Evolutionary conservation across 1,284 basidiomycete species (phyloP), one percentile per base, ranked within the genome.

Genomic region (Pseudomicrostroma phylloplanum): DNA sequence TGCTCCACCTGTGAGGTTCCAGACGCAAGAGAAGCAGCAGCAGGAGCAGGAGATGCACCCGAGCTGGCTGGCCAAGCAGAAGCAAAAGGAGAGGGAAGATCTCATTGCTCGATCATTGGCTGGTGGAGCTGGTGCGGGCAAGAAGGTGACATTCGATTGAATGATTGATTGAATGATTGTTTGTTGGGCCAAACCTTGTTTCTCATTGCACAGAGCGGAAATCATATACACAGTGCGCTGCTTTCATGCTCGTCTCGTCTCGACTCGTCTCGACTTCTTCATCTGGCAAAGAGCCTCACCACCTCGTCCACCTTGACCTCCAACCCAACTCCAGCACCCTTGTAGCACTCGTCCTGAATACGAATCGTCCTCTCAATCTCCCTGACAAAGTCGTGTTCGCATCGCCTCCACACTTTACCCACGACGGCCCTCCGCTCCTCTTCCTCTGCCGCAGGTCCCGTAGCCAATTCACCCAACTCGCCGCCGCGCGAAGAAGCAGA

Each of bases 21-120:
- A 23, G 56, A 30, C 17, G 25, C 40, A 17, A 55, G 58, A 15
- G n/a, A 15, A 36, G 12, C 56, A n/a, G n/a, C 53, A 23, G 42
- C 59, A 42, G 11, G 23, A 61, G 25, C 63, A 65, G 30, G 68
- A 72, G 39, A 68, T 73, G 65, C 73, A 74, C 43, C 73, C 73
- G 0, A 67, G 65, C 6, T 74, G 73, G 73, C 65, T 73, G 21
- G 73, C 73, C 23, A 74, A 74, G 60, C 73, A 74, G 66, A 69
- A 72, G 46, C 71, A 73, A 43, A 74, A 74, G 57, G 71, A 74
- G 40, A 58, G 64, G 64, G 69, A 68, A 1, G 63, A 68, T 55
- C 63, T 66, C 61, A 67, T 69, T 36, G 39, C 54, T 12, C 26
- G 56, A n/a, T 25, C 53, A 12, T 64, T 64, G n/a, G 66, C 60